Percentiles rank a stretch among this genome's conserved stretches.
These are phyloP conservation scores for Thyridium curvatum DNA, from an alignment of 2,329 filamentous ascomycete genomes.

Conservation along the genomic window DNA sequence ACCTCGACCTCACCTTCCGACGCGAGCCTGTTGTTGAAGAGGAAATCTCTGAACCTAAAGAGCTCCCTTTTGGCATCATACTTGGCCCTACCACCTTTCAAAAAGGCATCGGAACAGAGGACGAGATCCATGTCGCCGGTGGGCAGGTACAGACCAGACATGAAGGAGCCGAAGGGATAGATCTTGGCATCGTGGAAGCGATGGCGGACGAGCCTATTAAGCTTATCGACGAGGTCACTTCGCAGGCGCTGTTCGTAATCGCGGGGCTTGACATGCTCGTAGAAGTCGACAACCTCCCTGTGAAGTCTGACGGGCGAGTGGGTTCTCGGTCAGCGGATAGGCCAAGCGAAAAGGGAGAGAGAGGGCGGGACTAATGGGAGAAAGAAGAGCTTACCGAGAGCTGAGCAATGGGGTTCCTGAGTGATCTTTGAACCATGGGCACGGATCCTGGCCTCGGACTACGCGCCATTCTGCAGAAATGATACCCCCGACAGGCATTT, in stretches of 20 bases:
- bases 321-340: too few relatives aligned
- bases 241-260: conserved; percentile 74
- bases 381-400: too few relatives aligned
- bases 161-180: conserved; percentile 86
- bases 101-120: conserved; percentile 56
- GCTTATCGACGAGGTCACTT: conserved; percentile 61
- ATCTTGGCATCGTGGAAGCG: conserved; percentile 58
- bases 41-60: conserved; percentile 53
- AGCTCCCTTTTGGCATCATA: conserved; percentile 50
- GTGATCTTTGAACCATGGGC: conserved; percentile 62
- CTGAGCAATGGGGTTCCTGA: conserved; percentile 30
- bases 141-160: conserved; percentile 65
- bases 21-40: conserved; percentile 52
- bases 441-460: conserved; percentile 30
- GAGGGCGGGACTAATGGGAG: conserved; percentile 1
- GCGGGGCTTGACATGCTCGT: conserved; percentile 72
- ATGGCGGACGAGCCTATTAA: conserved; percentile 53
- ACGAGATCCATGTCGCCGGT: conserved; percentile 93
- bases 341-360: too few relatives aligned
- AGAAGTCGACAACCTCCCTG: conserved; percentile 86
- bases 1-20: conserved; percentile 54
- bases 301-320: conserved; percentile 63
- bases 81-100: conserved; percentile 41
- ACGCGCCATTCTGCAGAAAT: conserved; percentile 48
- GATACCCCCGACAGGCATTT: conserved; percentile 41